Percentiles rank a stretch among this genome's conserved stretches.
These are phyloP conservation scores for Myxozyma geophila DNA, from an alignment of 805 yeast genomes.

Conservation along the genomic window DNA sequence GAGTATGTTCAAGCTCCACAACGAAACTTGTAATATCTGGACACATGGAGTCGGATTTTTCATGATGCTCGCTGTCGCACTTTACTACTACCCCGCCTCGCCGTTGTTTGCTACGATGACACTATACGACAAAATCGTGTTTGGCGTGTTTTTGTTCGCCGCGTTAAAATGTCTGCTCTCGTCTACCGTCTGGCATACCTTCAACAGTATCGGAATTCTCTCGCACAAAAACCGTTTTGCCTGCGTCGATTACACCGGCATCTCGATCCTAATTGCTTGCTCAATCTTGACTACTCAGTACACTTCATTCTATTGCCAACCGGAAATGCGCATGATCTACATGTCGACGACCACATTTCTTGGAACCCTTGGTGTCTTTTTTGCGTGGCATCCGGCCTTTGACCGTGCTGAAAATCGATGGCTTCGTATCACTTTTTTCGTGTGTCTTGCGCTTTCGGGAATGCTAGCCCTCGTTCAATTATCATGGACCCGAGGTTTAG, in stretches of 20 bases:
- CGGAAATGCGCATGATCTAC: conserved; percentile 55
- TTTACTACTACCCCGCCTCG: conserved; percentile 67
- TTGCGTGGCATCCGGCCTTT: conserved; percentile 92
- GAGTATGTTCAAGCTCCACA: conserved; percentile 69
- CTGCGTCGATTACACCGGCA: conserved; percentile 94
- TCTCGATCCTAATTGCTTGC: conserved; percentile 87
- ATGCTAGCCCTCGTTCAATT: conserved; percentile 64
- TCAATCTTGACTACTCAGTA: conserved; percentile 87
- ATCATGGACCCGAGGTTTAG: conserved; percentile 59
- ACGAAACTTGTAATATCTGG: conserved; percentile 94
- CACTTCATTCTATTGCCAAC: conserved; percentile 68
- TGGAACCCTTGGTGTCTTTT: conserved; percentile 71
- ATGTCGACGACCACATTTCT: conserved; percentile 65
- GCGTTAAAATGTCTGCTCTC: conserved; percentile 79
- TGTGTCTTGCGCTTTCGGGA: conserved; percentile 78
- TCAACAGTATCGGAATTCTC: conserved; percentile 72
- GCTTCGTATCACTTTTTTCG: conserved; percentile 77
- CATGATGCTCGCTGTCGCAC: conserved; percentile 59
- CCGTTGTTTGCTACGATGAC: conserved; percentile 51
- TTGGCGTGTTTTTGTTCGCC: conserved; percentile 69
- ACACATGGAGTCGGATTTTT: conserved; percentile 78
- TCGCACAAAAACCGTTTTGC: conserved; percentile 70
- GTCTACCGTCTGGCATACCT: conserved; percentile 91
- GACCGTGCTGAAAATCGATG: conserved; percentile 85
- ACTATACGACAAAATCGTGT: conserved; percentile 53